These are phyloP conservation scores for Amylostereum areolatum DNA, from an alignment of 1,284 basidiomycete genomes.

Conservation along the genomic window DNA sequence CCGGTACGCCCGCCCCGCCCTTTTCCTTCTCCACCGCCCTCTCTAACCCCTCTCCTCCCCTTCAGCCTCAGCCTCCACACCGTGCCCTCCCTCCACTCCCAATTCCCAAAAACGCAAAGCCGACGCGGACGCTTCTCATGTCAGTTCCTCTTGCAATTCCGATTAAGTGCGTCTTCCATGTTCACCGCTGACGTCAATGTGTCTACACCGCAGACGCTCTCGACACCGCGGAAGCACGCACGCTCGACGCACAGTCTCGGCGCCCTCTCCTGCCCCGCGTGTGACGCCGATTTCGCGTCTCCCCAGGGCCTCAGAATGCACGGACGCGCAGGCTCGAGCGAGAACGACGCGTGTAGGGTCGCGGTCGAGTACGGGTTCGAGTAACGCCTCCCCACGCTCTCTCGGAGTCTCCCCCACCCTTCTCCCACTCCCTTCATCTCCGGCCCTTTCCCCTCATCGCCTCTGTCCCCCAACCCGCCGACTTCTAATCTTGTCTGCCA, in stretches of 20 bases:
- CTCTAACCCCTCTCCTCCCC: no score
- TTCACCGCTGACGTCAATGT: no score
- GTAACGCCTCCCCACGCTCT: slow-evolving; percentile 21
- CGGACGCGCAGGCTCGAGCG: slow-evolving; percentile 37
- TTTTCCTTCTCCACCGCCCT: no score
- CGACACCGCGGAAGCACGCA: slow-evolving; percentile 10
- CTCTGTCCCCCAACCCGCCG: no score
- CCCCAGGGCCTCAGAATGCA: slow-evolving; percentile 52
- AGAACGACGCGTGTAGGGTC: slow-evolving; percentile 61
- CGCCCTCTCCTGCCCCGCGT: slow-evolving; percentile 55
- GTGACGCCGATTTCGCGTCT: slow-evolving; percentile 58
- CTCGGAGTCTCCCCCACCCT: no score
- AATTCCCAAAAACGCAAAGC: slow-evolving; percentile 39
- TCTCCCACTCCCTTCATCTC: no score
- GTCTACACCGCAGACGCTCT: slow-evolving; percentile 1
- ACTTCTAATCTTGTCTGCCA: no score
- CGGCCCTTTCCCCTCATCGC: no score
- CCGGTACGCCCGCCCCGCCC: not conserved
- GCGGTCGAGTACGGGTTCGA: slow-evolving; percentile 71
- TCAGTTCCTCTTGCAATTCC: slow-evolving; percentile 26
- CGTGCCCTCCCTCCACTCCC: slow-evolving; percentile 2
- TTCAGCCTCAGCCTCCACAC: no score
- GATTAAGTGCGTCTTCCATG: slow-evolving; percentile 1
- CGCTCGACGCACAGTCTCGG: slow-evolving; percentile 12
- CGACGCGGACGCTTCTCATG: slow-evolving; percentile 35